phyloP scores from a whole-genome alignment of 805 yeast species.

The Wickerhamiella alocasiicola region DNA sequence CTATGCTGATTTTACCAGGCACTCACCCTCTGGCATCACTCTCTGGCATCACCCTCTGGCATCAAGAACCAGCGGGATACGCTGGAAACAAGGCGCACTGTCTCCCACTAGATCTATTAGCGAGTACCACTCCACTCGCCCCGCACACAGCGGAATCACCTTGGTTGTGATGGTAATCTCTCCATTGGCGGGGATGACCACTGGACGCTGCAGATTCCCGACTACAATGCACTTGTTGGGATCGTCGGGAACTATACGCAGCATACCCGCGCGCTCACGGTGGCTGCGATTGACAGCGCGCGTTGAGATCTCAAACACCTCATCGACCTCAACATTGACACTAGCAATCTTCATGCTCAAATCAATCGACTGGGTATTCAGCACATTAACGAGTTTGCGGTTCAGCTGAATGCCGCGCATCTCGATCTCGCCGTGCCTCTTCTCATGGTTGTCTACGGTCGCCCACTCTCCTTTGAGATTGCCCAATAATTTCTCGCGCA shows the following conservation, averaged over 20 bases:
- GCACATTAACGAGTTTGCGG: conserved; percentile 43
- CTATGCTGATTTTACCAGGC: too few species aligned
- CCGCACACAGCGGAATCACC: conserved; percentile 56
- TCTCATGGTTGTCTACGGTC: conserved; percentile 21
- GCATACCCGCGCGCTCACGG: conserved; percentile 37
- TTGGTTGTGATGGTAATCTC: conserved; percentile 37
- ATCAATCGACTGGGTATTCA: conserved; percentile 21
- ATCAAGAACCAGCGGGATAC: conserved; percentile 17
- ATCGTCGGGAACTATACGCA: conserved; percentile 45
- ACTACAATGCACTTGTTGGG: conserved; percentile 55
- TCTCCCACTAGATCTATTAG: conserved; percentile 35
- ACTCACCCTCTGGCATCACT: background rate
- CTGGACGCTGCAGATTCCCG: conserved; percentile 54
- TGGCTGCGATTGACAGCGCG: conserved; percentile 38
- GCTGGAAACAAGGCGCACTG: conserved; percentile 18
- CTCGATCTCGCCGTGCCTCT: conserved; percentile 47
- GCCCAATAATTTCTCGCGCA: conserved; percentile 50
- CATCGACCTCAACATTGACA: conserved; percentile 32
- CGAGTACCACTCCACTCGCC: conserved; percentile 73
- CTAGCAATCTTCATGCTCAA: conserved; percentile 10
- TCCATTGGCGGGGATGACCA: conserved; percentile 37
- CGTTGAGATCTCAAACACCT: conserved; percentile 40
- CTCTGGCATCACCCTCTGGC: conserved; percentile 4
- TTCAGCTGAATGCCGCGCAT: conserved; percentile 53
- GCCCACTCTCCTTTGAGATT: conserved; percentile 57